Percentiles rank a stretch among this genome's conserved stretches.
Evolutionary conservation across 257 asterid species (phyloP).

Genomic region (Forsythia suspensa): DNA sequence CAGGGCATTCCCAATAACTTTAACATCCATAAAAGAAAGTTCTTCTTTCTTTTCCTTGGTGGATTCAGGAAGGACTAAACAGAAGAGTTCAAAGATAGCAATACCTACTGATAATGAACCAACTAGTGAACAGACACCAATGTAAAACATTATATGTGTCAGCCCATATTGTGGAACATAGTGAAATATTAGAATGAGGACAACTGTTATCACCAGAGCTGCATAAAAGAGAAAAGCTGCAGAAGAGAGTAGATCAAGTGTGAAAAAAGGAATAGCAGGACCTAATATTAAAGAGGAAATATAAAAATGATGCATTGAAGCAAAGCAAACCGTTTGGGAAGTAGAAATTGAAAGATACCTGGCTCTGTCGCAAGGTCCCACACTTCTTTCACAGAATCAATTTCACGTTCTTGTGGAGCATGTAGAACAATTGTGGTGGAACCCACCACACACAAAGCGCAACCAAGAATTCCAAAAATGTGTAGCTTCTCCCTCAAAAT

Average conservation of each 20-base stretch:
- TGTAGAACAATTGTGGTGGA: slow-evolving; percentile 44
- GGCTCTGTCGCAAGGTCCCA: slow-evolving; percentile 55
- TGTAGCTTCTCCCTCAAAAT: slow-evolving; percentile 46
- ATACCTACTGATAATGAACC: slow-evolving; percentile 32
- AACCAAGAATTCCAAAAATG: slow-evolving; percentile 43
- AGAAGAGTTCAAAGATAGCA: background rate
- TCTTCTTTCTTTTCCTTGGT: slow-evolving; percentile 4
- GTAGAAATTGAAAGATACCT: slow-evolving; percentile 21
- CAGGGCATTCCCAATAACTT: slow-evolving; percentile 19
- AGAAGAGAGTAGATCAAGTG: slow-evolving; percentile 7
- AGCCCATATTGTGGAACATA: slow-evolving; percentile 46
- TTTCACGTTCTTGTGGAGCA: slow-evolving; percentile 51
- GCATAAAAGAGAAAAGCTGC: slow-evolving; percentile 49
- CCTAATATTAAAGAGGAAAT: background rate
- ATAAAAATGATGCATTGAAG: background rate
- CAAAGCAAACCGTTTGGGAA: background rate
- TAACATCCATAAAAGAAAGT: slow-evolving; percentile 6
- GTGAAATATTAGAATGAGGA: slow-evolving; percentile 39
- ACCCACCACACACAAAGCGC: slow-evolving; percentile 42
- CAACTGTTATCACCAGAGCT: slow-evolving; percentile 24
- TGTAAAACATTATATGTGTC: slow-evolving; percentile 43
- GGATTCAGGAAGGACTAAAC: background rate
- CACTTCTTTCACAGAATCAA: slow-evolving; percentile 42
- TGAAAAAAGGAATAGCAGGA: background rate
- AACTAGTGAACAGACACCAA: slow-evolving; percentile 45